Conservation (phyloP, 306 rosid genomes). For the Quillaja saponaria region DNA sequence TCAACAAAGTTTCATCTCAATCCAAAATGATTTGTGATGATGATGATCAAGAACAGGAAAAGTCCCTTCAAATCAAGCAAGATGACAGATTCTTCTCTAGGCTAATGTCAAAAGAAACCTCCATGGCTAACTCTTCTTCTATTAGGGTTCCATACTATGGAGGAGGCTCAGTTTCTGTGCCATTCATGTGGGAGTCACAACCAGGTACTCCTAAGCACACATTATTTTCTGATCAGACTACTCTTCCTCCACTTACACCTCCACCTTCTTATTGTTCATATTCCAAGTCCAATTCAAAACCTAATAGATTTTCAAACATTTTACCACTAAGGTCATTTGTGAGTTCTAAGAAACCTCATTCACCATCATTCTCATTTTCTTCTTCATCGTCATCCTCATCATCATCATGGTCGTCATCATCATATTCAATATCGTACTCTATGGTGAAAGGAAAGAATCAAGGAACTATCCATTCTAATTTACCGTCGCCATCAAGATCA, state of each 20-base stretch:
- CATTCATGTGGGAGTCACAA: conserved; percentile 62
- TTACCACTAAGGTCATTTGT: conserved; percentile 19
- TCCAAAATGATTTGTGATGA: conserved; percentile 28
- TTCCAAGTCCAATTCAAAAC: not conserved
- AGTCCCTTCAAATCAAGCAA: conserved; percentile 25
- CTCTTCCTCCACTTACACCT: conserved; percentile 55
- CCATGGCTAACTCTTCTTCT: conserved; percentile 40
- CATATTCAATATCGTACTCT: conserved; percentile 17
- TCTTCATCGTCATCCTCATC: conserved; percentile 5
- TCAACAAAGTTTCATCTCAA: not conserved
- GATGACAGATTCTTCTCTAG: conserved; percentile 29
- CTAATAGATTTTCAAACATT: conserved; percentile 10
- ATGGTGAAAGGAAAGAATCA: not conserved
- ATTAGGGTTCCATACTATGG: conserved; percentile 56
- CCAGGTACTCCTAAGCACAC: conserved; percentile 66
- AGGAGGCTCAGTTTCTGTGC: conserved; percentile 44
- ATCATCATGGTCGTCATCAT: conserved; percentile 24
- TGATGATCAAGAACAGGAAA: too few relatives aligned
- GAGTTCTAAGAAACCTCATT: conserved; percentile 17
- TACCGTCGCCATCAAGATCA: conserved; percentile 14
- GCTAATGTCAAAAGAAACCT: conserved; percentile 40
- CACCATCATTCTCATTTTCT: not conserved
- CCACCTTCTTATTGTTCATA: conserved; percentile 50
- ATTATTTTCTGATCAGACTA: conserved; percentile 5
- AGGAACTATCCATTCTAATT: not conserved